phyloP scores from a whole-genome alignment of 2,329 filamentous ascomycete genomes.

The Apiospora arundinis region DNA sequence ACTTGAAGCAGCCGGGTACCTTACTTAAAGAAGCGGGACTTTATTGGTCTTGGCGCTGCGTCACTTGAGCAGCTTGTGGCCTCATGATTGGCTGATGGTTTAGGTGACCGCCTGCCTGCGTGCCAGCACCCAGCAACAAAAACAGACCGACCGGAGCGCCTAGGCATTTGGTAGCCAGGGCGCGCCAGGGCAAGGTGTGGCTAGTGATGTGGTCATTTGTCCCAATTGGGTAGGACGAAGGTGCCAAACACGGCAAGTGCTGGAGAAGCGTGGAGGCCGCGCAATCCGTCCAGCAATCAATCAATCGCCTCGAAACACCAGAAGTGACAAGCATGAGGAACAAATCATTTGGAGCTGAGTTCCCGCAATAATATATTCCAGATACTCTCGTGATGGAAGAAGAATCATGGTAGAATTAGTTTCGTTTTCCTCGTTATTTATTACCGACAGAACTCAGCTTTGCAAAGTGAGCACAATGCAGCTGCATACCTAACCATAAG shows the following conservation, averaged over 20 bases:
- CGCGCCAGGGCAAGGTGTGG: not conserved
- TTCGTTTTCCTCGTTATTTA: too few relatives aligned
- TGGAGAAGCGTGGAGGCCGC: not conserved
- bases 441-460: too few relatives aligned
- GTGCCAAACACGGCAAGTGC: not conserved
- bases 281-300: not conserved
- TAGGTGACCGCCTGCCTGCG: not conserved
- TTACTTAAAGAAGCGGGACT: constrained; percentile 1
- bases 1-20: not conserved
- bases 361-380: too few relatives aligned
- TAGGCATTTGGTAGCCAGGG: not conserved
- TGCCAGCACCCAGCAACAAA: too few relatives aligned
- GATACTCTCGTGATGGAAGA: too few relatives aligned
- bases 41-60: constrained; percentile 3
- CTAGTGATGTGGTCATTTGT: not conserved
- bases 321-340: too few relatives aligned
- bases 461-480: too few relatives aligned
- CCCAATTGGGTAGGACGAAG: not conserved
- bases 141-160: not conserved
- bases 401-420: too few relatives aligned
- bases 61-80: constrained; percentile 1
- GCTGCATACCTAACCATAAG: too few relatives aligned
- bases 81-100: not conserved
- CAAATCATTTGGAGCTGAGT: too few relatives aligned
- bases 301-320: too few relatives aligned